phyloP scores from a whole-genome alignment of 1,284 basidiomycete genomes.

The Pseudozyma pruni region DNA sequence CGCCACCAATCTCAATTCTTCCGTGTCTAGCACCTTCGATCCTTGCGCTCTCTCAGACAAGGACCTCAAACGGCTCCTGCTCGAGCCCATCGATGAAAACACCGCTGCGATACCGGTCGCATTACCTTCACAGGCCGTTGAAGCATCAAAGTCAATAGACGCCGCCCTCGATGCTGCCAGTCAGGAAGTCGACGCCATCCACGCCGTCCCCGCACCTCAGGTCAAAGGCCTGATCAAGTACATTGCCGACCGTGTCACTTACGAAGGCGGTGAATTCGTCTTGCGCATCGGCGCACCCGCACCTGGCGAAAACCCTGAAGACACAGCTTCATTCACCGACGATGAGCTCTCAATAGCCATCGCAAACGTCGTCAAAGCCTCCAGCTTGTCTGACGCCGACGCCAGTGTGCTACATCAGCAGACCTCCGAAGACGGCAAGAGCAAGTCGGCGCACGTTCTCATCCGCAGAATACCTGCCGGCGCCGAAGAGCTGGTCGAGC shows the following conservation, averaged over 20 bases:
- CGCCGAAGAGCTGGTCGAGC: conserved; percentile 73
- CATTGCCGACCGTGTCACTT: conserved; percentile 41
- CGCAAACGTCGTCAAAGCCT: conserved; percentile 41
- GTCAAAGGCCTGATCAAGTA: conserved; percentile 36
- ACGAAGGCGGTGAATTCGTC: conserved; percentile 52
- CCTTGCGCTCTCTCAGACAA: conserved; percentile 9
- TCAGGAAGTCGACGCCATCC: not conserved
- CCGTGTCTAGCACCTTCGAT: not conserved
- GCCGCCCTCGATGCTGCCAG: not conserved
- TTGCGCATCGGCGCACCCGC: conserved; percentile 36
- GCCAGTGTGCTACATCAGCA: conserved; percentile 45
- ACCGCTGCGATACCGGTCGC: conserved; percentile 4
- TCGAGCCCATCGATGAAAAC: conserved; percentile 29
- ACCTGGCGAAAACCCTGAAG: conserved; percentile 2
- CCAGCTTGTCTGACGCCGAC: conserved; percentile 43
- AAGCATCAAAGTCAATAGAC: not conserved
- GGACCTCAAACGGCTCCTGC: conserved; percentile 34
- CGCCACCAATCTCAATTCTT: conserved; percentile 11
- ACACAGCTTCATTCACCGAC: conserved; percentile 23
- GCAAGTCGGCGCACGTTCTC: conserved; percentile 41
- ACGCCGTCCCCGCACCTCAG: conserved; percentile 6
- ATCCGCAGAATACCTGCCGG: conserved; percentile 54
- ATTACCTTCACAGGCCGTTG: conserved; percentile 6
- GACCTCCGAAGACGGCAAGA: conserved; percentile 10
- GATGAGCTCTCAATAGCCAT: conserved; percentile 46